Evolutionary conservation across 2,329 filamentous ascomycete species (phyloP), one percentile per base, ranked within the genome.

Genomic region (Lasiodiplodia gonubiensis): DNA sequence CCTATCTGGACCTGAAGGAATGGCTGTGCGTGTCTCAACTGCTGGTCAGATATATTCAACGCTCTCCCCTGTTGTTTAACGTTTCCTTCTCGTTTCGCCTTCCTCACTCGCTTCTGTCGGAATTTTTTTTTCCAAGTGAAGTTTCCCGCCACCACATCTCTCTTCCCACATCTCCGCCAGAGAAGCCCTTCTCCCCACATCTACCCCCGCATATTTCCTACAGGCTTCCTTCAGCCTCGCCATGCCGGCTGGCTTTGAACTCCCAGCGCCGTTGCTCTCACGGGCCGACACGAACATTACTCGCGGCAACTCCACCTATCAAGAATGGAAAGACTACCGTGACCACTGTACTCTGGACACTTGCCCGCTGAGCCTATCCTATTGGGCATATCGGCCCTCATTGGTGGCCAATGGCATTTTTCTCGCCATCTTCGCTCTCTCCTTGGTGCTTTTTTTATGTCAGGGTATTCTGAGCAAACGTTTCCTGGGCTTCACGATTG

Each of bases 371-470:
- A 70, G 75, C 21, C 64, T 72, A 8, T 80, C 78, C 23, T 80
- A 81, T 68, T 84, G 81, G 74, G 75, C 75, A 33, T 84, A 84
- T 72, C 75, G 74, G 16, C 82, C 82, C 4, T 79, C 78, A 1
- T 70, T 83, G 2, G 70, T 73, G 35, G 80, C 79, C 7, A 84
- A 83, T 67, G 71, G 74, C 60, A 68, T 76, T 18, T 83, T 85
- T 70, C 72, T 79, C 54, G 78, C 77, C 23, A 71, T 85, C 12
- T 85, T 84, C 68, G 78, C 71, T 12, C 66, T 83, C 21, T 81
- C 80, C 37, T 75, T 78, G 25, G 21, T 80, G 16, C 67, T 77
- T 3, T 82, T 80, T 68, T 42, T 79, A 0, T 68, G 72, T 23
- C 78, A 83, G 66, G 78, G 79, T 7, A 69, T 77, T 14, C 65